Conservation (phyloP, 129 eudicot species). For the Pittosporum tobira region DNA sequence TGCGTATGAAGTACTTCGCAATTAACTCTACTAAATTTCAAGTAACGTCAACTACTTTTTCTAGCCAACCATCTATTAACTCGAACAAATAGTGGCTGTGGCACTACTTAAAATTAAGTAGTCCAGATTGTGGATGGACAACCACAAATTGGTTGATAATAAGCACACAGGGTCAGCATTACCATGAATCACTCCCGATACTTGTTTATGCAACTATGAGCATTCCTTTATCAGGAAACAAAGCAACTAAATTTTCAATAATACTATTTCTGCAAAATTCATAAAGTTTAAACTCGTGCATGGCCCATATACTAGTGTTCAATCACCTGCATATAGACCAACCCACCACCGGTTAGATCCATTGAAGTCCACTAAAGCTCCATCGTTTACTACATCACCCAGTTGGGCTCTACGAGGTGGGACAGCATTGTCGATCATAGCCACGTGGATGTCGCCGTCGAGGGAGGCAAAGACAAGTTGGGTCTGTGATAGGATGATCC, state of each 20-base stretch:
- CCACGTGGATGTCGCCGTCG: conserved; percentile 72
- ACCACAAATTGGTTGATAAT: too few species aligned
- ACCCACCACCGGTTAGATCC: conserved; percentile 83
- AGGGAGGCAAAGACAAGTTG: conserved; percentile 60
- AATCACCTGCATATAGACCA: conserved; percentile 80
- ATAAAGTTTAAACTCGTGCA: not conserved
- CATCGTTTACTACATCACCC: conserved; percentile 79
- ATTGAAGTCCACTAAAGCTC: conserved; percentile 75
- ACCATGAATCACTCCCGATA: not conserved
- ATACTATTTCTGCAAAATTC: not conserved
- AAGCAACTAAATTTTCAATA: not conserved
- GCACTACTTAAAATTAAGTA: too few species aligned
- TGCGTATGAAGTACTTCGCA: too few species aligned
- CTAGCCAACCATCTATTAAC: too few species aligned
- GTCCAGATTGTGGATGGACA: too few species aligned
- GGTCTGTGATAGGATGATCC: conserved; percentile 41
- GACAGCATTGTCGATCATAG: conserved; percentile 24
- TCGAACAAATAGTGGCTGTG: too few species aligned
- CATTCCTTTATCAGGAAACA: not conserved
- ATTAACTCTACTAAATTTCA: too few species aligned
- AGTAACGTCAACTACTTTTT: too few species aligned
- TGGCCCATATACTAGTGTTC: not conserved
- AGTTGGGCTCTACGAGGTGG: conserved; percentile 55
- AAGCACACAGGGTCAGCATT: too few species aligned
- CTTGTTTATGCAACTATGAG: not conserved